Evolutionary conservation across 1,284 basidiomycete genomes (phyloP).

Genomic region (Wallemia hederae): DNA sequence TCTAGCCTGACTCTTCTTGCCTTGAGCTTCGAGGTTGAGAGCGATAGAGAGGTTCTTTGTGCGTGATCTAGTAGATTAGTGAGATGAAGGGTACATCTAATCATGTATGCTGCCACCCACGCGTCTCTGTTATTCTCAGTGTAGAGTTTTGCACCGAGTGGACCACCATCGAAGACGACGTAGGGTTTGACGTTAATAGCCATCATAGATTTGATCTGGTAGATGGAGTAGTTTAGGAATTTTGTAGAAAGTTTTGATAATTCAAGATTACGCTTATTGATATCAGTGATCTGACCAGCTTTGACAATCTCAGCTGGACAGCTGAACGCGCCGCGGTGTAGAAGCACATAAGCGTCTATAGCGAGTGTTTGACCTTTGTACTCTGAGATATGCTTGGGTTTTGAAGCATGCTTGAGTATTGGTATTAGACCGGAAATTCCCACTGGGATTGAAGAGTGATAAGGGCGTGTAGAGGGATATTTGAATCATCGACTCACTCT

Average conservation of each 20-base stretch:
- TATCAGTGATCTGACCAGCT: slow-evolving; percentile 42
- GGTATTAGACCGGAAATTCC: slow-evolving; percentile 84
- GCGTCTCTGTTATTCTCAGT: neutral
- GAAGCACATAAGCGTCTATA: slow-evolving; percentile 80
- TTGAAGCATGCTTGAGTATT: slow-evolving; percentile 66
- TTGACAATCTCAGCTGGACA: slow-evolving; percentile 76
- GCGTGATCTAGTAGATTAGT: slow-evolving; percentile 7
- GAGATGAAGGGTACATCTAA: neutral
- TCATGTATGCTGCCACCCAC: neutral
- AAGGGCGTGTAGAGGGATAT: neutral
- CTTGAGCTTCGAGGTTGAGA: slow-evolving; percentile 40
- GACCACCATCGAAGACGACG: neutral
- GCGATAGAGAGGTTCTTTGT: slow-evolving; percentile 27
- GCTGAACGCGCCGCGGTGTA: slow-evolving; percentile 75
- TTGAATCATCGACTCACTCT: no score
- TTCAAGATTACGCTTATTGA: slow-evolving; percentile 22
- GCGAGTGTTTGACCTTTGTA: slow-evolving; percentile 54
- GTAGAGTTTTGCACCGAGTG: neutral
- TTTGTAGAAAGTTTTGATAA: neutral
- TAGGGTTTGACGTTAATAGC: neutral
- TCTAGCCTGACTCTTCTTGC: slow-evolving; percentile 46
- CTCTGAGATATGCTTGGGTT: slow-evolving; percentile 42
- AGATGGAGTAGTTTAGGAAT: neutral
- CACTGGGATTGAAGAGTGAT: slow-evolving; percentile 19
- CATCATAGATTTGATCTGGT: neutral